These are phyloP conservation scores for Escovopsis sp. DNA, from an alignment of 2,329 filamentous ascomycete genomes.

Conservation along the genomic window DNA sequence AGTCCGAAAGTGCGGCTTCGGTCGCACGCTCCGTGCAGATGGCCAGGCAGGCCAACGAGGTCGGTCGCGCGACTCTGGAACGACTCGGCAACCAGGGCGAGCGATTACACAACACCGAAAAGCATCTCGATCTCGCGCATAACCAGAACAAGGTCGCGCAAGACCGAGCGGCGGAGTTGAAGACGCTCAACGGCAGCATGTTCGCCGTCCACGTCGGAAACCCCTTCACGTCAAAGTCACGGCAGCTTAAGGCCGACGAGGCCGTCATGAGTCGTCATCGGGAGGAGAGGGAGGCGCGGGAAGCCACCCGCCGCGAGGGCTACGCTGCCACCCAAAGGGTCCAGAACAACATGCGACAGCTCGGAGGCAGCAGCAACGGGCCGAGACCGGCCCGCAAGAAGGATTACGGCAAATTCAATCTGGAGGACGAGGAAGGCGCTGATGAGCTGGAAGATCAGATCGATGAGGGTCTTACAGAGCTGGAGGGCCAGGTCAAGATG, in stretches of 20 bases:
- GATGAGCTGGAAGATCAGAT: slow-evolving; percentile 36
- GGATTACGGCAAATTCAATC: slow-evolving; percentile 51
- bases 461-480: slow-evolving; percentile 46
- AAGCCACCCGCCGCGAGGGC: slow-evolving; percentile 41
- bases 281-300: slow-evolving; percentile 48
- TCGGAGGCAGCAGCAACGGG: slow-evolving; percentile 16
- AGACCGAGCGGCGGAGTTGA: slow-evolving; percentile 69
- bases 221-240: slow-evolving; percentile 58
- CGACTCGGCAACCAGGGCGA: slow-evolving; percentile 68
- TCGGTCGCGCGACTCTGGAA: slow-evolving; percentile 57
- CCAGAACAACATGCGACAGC: slow-evolving; percentile 33
- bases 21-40: slow-evolving; percentile 25
- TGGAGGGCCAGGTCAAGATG: slow-evolving; percentile 53
- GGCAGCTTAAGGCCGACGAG: slow-evolving; percentile 49
- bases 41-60: slow-evolving; percentile 29
- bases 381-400: slow-evolving; percentile 22
- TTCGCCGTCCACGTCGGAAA: slow-evolving; percentile 70
- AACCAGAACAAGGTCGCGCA: slow-evolving; percentile 63
- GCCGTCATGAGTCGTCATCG: slow-evolving; percentile 55
- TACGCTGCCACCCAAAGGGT: slow-evolving; percentile 37
- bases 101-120: slow-evolving; percentile 66
- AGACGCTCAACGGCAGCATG: slow-evolving; percentile 79
- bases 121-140: slow-evolving; percentile 66
- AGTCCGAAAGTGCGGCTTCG: slow-evolving; percentile 50
- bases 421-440: slow-evolving; percentile 52